phyloP scores from a whole-genome alignment of 2,329 filamentous ascomycete genomes.

The Exophiala mesophila region DNA sequence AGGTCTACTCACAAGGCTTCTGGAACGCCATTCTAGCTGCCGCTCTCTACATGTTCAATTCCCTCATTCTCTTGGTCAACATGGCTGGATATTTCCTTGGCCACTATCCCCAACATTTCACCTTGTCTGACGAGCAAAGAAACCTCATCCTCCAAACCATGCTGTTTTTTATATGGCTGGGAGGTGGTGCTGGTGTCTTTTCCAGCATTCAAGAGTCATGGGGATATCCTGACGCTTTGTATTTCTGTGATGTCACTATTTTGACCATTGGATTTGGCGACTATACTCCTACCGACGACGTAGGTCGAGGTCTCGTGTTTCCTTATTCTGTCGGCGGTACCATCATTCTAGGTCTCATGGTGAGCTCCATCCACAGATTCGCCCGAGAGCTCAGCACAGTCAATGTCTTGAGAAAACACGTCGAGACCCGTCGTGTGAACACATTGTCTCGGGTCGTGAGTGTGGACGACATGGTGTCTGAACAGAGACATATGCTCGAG shows the following conservation, averaged over 20 bases:
- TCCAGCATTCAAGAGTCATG: conserved; percentile 56
- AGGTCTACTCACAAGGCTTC: conserved; percentile 72
- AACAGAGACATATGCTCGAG: conserved; percentile 28
- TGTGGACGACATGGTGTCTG: conserved; percentile 14
- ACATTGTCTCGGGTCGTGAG: conserved; percentile 54
- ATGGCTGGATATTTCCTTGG: conserved; percentile 70
- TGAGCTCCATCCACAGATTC: conserved; percentile 71
- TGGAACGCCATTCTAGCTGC: conserved; percentile 82
- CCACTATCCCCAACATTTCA: conserved; percentile 74
- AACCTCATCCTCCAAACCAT: conserved; percentile 90
- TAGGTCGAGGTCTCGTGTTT: conserved; percentile 68
- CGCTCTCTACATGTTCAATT: conserved; percentile 71
- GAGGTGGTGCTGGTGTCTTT: conserved; percentile 72
- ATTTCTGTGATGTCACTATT: conserved; percentile 70
- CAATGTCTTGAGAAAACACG: conserved; percentile 58
- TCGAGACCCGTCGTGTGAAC: conserved; percentile 49
- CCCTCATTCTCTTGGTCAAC: conserved; percentile 71
- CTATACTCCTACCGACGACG: conserved; percentile 49
- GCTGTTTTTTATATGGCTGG: conserved; percentile 74
- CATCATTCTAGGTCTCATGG: conserved; percentile 77
- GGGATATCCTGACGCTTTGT: conserved; percentile 69
- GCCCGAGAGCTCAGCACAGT: conserved; percentile 55
- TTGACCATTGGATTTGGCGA: conserved; percentile 61
- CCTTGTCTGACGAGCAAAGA: conserved; percentile 71
- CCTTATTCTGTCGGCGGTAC: conserved; percentile 80